phyloP scores from a whole-genome alignment of 805 yeast genomes.

The Starmerella apis region DNA sequence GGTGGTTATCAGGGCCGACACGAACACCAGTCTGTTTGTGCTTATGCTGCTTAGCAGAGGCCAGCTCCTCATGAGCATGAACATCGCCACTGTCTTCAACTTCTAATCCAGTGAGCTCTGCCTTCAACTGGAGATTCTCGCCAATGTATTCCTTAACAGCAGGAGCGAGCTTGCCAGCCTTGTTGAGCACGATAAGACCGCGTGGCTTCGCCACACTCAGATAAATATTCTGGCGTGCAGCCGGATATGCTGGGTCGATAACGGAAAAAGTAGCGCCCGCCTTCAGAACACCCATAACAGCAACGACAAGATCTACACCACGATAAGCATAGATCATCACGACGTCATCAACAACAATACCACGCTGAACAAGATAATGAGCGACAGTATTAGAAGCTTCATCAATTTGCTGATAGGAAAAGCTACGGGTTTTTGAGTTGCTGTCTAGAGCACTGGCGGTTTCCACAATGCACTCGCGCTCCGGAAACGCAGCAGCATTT shows the following conservation, averaged over 20 bases:
- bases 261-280: slow-evolving; percentile 99
- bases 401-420: slow-evolving; percentile 78
- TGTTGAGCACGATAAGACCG: slow-evolving; percentile 79
- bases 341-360: slow-evolving; percentile 82
- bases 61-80: slow-evolving; percentile 27
- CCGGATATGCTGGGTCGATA: slow-evolving; percentile 98
- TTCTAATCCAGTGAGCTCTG: slow-evolving; percentile 68
- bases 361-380: slow-evolving; percentile 68
- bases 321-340: slow-evolving; percentile 97
- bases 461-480: slow-evolving; percentile 83
- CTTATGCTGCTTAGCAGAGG: slow-evolving; percentile 42
- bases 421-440: slow-evolving; percentile 48
- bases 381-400: slow-evolving; percentile 91
- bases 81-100: slow-evolving; percentile 65
- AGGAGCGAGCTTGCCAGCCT: slow-evolving; percentile 75
- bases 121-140: slow-evolving; percentile 58
- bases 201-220: slow-evolving; percentile 86
- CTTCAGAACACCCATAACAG: slow-evolving; percentile 94
- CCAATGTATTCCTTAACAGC: slow-evolving; percentile 69
- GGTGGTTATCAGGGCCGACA: slow-evolving; percentile 96
- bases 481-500: slow-evolving; percentile 77
- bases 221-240: slow-evolving; percentile 91
- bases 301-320: slow-evolving; percentile 92
- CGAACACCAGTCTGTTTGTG: slow-evolving; percentile 63
- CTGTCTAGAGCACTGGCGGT: slow-evolving; percentile 53